These are phyloP conservation scores for Talaromyces amestolkiae DNA, from an alignment of 2,329 filamentous ascomycete genomes.

Conservation along the genomic window DNA sequence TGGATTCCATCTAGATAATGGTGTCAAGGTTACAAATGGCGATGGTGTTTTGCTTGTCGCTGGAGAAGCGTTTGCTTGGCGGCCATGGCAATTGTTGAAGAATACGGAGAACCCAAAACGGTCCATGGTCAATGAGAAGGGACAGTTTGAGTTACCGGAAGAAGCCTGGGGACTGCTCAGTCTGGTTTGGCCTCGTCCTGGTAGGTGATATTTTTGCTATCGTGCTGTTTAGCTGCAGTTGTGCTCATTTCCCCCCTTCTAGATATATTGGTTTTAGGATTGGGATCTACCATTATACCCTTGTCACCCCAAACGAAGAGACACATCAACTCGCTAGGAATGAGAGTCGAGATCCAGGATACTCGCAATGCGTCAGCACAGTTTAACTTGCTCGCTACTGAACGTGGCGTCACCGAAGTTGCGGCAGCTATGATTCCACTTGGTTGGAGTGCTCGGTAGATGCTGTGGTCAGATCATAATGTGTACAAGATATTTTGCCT, in stretches of 20 bases:
- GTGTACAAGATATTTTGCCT: not conserved
- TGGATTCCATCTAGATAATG: slow-evolving; percentile 85
- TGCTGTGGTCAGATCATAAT: no score
- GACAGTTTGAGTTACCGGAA: slow-evolving; percentile 73
- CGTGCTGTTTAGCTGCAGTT: not conserved
- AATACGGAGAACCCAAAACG: slow-evolving; percentile 31
- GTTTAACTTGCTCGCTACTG: slow-evolving; percentile 93
- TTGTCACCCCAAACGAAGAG: slow-evolving; percentile 71
- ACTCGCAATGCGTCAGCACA: slow-evolving; percentile 91
- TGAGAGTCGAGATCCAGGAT: slow-evolving; percentile 84
- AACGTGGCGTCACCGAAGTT: slow-evolving; percentile 79
- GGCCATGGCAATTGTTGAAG: slow-evolving; percentile 64
- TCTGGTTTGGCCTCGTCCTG: slow-evolving; percentile 82
- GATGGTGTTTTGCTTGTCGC: slow-evolving; percentile 75
- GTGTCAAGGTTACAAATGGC: slow-evolving; percentile 66
- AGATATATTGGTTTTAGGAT: slow-evolving; percentile 88
- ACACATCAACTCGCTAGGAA: slow-evolving; percentile 72
- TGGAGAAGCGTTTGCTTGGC: slow-evolving; percentile 86
- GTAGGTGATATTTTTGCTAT: slow-evolving; percentile 51
- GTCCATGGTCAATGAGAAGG: slow-evolving; percentile 67
- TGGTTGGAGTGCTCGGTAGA: slow-evolving; percentile 63
- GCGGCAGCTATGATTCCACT: slow-evolving; percentile 85
- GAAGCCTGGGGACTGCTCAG: slow-evolving; percentile 73
- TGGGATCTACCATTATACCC: slow-evolving; percentile 72
- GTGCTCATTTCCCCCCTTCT: slow-evolving; percentile 11